Evolutionary conservation across 495 filamentous ascomycete genomes (phyloP), one percentile per base, ranked within the genome.

Genomic region (Staphylotrichum tortipilum): DNA sequence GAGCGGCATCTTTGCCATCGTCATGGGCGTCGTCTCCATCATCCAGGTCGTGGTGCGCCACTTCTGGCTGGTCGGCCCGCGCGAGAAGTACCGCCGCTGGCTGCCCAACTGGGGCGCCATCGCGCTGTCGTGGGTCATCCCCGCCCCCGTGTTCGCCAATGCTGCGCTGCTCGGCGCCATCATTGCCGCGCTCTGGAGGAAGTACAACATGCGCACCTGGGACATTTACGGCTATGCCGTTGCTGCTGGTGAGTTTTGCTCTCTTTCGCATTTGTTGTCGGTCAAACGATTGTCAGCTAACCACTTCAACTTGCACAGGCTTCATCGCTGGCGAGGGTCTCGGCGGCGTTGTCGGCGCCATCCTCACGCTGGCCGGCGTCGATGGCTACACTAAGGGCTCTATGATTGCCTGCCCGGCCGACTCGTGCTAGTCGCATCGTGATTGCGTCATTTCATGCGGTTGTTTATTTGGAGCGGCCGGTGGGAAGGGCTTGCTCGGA

Each of bases 31-130:
- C 48, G 59, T 78, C 34, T 72, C 68, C 44, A 65, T 72, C 24
- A 29, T 52, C n/a, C 72, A 76, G 55, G 78, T 78, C 7, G 21
- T 82, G 23, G 31, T 83, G 54, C 70, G 79, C 38, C 78, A 82
- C 67, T 79, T 74, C 64, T 79, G 68, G 51, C 71, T 81, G 28
- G 68, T 70, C 18, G 65, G 64, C 14, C 33, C 55, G 26, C 62
- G 64, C 17, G 63, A 63, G 31, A 80, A 78, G 67, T 75, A 76
- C 52, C 73, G 78, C 37, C 58, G 64, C 30, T 85, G 74, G 50
- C 71, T 83, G 17, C 82, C 82, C 38, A 85, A 85, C 71, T 82
- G 82, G 74, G 80, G 81, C 59, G 79, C 77, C 19, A 73, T 84
- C 35, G 80, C 76, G 7, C 66, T 85, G 29, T 77, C 81, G 3